These are phyloP conservation scores for Solanum ossicruentum DNA, from an alignment of 257 asterid species.

Conservation along the genomic window DNA sequence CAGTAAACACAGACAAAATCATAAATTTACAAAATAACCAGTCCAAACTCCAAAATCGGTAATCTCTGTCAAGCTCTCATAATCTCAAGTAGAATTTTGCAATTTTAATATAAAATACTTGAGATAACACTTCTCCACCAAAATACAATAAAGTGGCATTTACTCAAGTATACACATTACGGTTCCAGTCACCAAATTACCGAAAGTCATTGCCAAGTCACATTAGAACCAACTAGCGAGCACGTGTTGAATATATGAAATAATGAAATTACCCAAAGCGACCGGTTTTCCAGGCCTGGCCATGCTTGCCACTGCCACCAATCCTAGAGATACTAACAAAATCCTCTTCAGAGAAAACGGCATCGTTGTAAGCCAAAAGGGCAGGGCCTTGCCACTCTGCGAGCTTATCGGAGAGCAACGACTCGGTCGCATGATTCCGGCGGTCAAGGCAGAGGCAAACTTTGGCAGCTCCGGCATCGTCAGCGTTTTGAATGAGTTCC, in stretches of 20 bases:
- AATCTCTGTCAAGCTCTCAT: not conserved
- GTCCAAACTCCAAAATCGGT: not conserved
- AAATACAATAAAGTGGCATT: not conserved
- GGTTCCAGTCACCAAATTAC: not conserved
- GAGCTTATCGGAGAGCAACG: conserved; percentile 55
- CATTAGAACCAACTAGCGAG: not conserved
- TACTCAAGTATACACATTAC: not conserved
- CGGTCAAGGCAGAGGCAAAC: conserved; percentile 87
- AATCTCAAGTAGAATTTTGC: not conserved
- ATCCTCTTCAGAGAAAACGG: conserved; percentile 85
- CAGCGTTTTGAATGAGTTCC: conserved; percentile 96
- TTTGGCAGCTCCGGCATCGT: conserved; percentile 94
- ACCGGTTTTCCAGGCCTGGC: conserved; percentile 86
- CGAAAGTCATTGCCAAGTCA: not conserved
- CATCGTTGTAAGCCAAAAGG: conserved; percentile 74
- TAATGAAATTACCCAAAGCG: conserved; percentile 64
- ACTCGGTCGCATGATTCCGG: conserved; percentile 43
- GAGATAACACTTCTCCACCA: not conserved
- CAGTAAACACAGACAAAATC: not conserved
- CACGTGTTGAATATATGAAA: not conserved
- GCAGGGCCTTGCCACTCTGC: conserved; percentile 96
- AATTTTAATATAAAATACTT: not conserved
- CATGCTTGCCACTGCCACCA: conserved; percentile 85
- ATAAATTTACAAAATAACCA: not conserved
- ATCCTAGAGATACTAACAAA: conserved; percentile 83